A percentile compares a stretch with the other conserved stretches of the same genome.
phyloP scores from a whole-genome alignment of 2,329 filamentous ascomycete species.

The Fusarium nurragi region DNA sequence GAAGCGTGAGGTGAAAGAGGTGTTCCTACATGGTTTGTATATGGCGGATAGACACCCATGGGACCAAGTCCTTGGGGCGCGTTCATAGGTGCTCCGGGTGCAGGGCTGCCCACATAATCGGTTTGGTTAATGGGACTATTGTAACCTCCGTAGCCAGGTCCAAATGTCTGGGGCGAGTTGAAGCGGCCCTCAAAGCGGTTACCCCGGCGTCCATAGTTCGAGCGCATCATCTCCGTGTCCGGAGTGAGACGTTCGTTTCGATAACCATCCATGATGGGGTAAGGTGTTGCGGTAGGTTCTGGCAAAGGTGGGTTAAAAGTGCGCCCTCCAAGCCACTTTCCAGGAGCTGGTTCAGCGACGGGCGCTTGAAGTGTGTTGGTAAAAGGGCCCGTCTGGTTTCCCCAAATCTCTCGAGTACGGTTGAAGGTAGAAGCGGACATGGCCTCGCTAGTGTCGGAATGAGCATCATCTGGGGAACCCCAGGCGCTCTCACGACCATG shows the following conservation, averaged over 20 bases:
- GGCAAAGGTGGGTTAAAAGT: slow-evolving; percentile 51
- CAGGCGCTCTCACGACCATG: slow-evolving; percentile 58
- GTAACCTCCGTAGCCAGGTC: slow-evolving; percentile 50
- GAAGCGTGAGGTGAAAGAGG: slow-evolving; percentile 77
- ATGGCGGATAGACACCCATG: slow-evolving; percentile 55
- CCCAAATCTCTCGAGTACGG: slow-evolving; percentile 67
- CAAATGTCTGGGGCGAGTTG: slow-evolving; percentile 48
- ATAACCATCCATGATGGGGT: slow-evolving; percentile 52
- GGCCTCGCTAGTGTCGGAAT: slow-evolving; percentile 66
- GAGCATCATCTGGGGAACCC: slow-evolving; percentile 63
- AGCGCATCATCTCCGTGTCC: slow-evolving; percentile 60
- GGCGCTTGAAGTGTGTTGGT: slow-evolving; percentile 49
- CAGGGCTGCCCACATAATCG: slow-evolving; percentile 50
- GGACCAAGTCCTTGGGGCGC: slow-evolving; percentile 49
- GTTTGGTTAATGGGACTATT: slow-evolving; percentile 49
- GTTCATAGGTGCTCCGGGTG: slow-evolving; percentile 48
- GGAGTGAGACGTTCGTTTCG: slow-evolving; percentile 58
- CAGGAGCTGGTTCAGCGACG: slow-evolving; percentile 50
- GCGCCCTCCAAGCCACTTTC: slow-evolving; percentile 58
- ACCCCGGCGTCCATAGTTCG: slow-evolving; percentile 55
- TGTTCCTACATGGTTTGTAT: slow-evolving; percentile 68
- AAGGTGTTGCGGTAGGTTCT: slow-evolving; percentile 51
- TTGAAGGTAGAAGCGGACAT: slow-evolving; percentile 62
- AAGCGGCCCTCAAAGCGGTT: slow-evolving; percentile 60
- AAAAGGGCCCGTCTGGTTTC: slow-evolving; percentile 57